Evolutionary conservation across 768 basidiomycete genomes (phyloP), one percentile per base, ranked within the genome.

Genomic region (Auricularia sp.): DNA sequence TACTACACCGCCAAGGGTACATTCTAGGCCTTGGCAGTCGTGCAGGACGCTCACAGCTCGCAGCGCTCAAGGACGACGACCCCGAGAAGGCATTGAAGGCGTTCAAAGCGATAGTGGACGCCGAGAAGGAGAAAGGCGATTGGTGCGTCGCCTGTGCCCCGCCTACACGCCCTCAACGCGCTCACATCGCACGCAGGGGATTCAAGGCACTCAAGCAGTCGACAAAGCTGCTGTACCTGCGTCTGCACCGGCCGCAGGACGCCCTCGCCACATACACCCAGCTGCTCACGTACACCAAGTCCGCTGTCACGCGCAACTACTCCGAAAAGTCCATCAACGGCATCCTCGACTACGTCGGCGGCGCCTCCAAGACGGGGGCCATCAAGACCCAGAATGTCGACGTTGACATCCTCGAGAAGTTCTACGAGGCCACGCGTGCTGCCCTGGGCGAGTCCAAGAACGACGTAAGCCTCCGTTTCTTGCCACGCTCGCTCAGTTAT

Each of bases 261-360:
- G 97, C 97, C 0, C 77, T 98, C 65, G 78, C 83, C 73, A 89
- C 94, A 7, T 99, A 99, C 74, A 87, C 79, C 21, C 84, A 88
- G 69, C 82, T 99, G 3, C 79, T 99, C 63, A 87, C 89, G 0
- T 98, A 98, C 76, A 98, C 95, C 13, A 98, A 96, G 75, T 93
- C 91, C 14, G 91, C 92, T 2, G 93, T 97, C 21, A 97, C 94
- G 3, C 85, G 94, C 37, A 96, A 96, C 73, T 92, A 96, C 72
- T 94, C 96, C 11, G 97, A 99, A 76, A 99, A 98, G 80, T 90
- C 92, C 18, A 99, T 99, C 80, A 99, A 99, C 73, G 91, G 92
- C 64, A 97, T 99, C 68, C 80, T 99, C 68, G 97, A 99, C 75
- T 98, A 98, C 70, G 97, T 98, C 47, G 94, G 94, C 11, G 94